Base-by-base conservation (phyloP, 371 early-diverging fungal species). In the Umbelopsis sp. region DNA sequence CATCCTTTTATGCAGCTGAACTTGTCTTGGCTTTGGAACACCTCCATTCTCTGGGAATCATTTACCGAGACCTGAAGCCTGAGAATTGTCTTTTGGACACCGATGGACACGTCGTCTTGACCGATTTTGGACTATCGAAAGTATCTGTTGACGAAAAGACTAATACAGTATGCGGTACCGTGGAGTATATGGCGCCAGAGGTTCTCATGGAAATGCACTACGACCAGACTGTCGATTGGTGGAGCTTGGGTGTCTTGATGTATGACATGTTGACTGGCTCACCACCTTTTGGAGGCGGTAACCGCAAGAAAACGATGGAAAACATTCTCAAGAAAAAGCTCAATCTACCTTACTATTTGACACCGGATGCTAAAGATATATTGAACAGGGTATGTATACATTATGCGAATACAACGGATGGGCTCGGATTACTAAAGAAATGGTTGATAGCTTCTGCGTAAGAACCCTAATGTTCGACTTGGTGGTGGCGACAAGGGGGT, bases 41-140 rank as follows among this genome's bases (percentile, higher is more conserved):
- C 70, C 80, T 98, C 51, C 98, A 98, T 75, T 82, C 87, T 25
- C 83, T 91, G 22, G 91, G 93, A 24, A 96, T 98, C 75, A 90
- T 96, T 46, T 96, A 95, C 80, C 80, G 92, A 45, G 97, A 96
- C 73, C 84, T 96, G 52, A 95, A 96, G 72, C 95, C 95, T 7
- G 96, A 96, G 75, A 96, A 96, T 75, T 93, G 96, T 57, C 79
- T 96, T 66, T 78, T 99, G 64, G 91, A 92, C 75, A 76, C 74
- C 1, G 78, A 82, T 24, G 89, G 97, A 9, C 95, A 96, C 80
- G 89, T 96, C 66, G 90, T 94, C 10, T 81, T 98, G 65, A 92
- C 93, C n/a, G 97, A 97, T 76, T 96, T 96, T 85, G 96, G 97
- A 0, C 82, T 98, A 32, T 94, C 94, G 73, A 95, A 95, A 74